Conservation (phyloP, 1,284 basidiomycete species). For the Athelia sp. region DNA sequence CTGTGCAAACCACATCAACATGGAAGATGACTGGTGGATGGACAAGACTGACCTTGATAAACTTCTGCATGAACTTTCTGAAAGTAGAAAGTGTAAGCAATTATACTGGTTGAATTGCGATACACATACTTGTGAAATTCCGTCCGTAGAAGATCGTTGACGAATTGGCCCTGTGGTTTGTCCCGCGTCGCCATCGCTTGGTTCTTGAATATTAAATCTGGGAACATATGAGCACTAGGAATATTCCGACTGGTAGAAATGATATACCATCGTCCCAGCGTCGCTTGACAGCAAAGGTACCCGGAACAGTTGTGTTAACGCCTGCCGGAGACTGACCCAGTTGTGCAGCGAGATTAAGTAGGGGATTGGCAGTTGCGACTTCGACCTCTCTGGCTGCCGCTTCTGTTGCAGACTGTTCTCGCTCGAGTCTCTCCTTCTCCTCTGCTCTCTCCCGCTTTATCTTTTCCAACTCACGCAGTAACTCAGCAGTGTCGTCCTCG, state of each 20-base stretch:
- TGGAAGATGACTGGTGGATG: not conserved
- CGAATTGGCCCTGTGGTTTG: conserved; percentile 76
- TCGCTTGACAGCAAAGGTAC: conserved; percentile 86
- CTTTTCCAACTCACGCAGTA: conserved; percentile 90
- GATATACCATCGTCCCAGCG: conserved; percentile 89
- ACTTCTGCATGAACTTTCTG: conserved; percentile 77
- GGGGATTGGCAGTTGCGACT: conserved; percentile 81
- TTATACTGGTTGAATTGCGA: conserved; percentile 2
- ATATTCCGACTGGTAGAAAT: conserved; percentile 2
- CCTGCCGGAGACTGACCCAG: conserved; percentile 65
- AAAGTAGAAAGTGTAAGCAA: conserved; percentile 10
- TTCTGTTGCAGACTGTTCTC: conserved; percentile 64
- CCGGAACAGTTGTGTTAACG: conserved; percentile 71
- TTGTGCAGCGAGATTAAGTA: conserved; percentile 85
- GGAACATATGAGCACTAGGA: conserved; percentile 3
- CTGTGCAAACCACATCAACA: not conserved
- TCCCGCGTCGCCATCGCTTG: conserved; percentile 71
- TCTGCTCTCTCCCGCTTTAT: conserved; percentile 93
- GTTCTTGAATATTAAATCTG: conserved; percentile 96
- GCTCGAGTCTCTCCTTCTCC: conserved; percentile 82
- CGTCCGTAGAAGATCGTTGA: conserved; percentile 88
- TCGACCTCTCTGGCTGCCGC: conserved; percentile 72
- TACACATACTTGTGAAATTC: conserved; percentile 84
- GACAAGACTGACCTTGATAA: conserved; percentile 54
- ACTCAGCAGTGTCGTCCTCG: conserved; percentile 89